phyloP scores from a whole-genome alignment of 768 basidiomycete genomes.

The Russula sp. region DNA sequence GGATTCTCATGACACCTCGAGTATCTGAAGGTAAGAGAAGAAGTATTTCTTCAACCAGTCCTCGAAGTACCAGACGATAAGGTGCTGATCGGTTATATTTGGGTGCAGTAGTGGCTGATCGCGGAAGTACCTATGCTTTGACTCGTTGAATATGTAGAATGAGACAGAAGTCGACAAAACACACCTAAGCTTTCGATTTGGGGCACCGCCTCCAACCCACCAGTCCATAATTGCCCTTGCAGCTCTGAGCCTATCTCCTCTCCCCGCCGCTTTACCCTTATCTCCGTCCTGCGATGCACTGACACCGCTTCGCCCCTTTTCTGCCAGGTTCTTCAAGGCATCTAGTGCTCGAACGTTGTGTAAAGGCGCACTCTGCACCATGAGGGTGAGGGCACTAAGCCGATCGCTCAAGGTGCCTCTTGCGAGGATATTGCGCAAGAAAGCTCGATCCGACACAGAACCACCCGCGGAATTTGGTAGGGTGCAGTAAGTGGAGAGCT shows the following conservation, averaged over 20 bases:
- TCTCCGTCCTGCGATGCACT: conserved; percentile 5
- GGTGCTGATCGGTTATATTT: conserved; percentile 56
- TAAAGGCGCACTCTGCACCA: conserved; percentile 50
- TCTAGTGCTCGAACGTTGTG: conserved; percentile 82
- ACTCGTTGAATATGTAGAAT: background rate
- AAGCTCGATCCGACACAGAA: conserved; percentile 7
- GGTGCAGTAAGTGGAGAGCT: conserved; percentile 44
- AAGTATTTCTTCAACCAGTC: conserved; percentile 98
- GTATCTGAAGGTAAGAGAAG: conserved; percentile 81
- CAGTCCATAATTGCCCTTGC: conserved; percentile 90
- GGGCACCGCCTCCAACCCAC: conserved; percentile 95
- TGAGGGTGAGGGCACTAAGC: conserved; percentile 36
- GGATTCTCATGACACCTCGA: conserved; percentile 53
- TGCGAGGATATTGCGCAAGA: conserved; percentile 9
- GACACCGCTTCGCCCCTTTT: conserved; percentile 72
- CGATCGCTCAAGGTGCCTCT: conserved; percentile 33
- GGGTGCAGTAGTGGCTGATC: conserved; percentile 74
- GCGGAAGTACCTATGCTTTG: conserved; percentile 68
- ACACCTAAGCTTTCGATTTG: conserved; percentile 78
- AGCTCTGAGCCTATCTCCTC: conserved; percentile 91
- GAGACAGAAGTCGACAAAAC: conserved; percentile 24
- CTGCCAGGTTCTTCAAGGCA: conserved; percentile 65
- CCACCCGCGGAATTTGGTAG: conserved; percentile 35
- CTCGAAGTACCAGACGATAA: conserved; percentile 87
- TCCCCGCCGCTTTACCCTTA: conserved; percentile 33